Evolutionary conservation across 2,329 filamentous ascomycete species (phyloP), one percentile per base, ranked within the genome.

Genomic region (Pseudocercospora vitis): DNA sequence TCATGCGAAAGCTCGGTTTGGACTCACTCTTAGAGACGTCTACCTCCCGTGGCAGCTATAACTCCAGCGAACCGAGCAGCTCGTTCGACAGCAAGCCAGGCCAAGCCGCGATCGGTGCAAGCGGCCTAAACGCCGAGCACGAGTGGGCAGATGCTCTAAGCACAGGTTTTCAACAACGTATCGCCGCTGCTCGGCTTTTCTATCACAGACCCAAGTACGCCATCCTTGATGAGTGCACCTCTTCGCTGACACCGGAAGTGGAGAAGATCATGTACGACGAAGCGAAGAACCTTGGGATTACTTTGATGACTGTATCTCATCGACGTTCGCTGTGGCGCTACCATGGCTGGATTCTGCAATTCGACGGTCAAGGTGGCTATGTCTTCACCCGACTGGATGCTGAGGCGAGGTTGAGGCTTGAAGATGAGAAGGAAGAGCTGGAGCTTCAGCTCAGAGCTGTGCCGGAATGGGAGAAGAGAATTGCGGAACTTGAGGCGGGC

Each of bases 211-310:
- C 92, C 0, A 86, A 88, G 64, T 97, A 96, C 71, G 94, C 94
- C 8, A 99, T 99, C 62, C 78, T 99, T 31, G 94, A 99, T 70
- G 94, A 99, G 75, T 99, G 94, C 73, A 99, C 94, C 5, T 91
- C 87, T 52, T 90, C 85, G 48, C 90, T 99, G n/a, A 96, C 95
- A 12, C 80, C 96, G 23, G 92, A 97, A 63, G 91, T 91, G 56
- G 94, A 99, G 69, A 87, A 90, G 69, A 81, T 90, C 69, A 97
- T 99, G 91, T 99, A 99, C 72, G 92, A 96, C 64, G 91, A 90
- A 51, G 94, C 94, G 47, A 97, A 99, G 78, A 80, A 82, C 14
- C 75, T 96, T 14, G 91, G 89, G 3, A 94, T 96, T 65, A 97
- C 94, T 0, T 80, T 99, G 59, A 96, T 99, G 89, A 99, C 94